phyloP scores from a whole-genome alignment of 2,329 filamentous ascomycete species.

The Colletotrichum aenigma region DNA sequence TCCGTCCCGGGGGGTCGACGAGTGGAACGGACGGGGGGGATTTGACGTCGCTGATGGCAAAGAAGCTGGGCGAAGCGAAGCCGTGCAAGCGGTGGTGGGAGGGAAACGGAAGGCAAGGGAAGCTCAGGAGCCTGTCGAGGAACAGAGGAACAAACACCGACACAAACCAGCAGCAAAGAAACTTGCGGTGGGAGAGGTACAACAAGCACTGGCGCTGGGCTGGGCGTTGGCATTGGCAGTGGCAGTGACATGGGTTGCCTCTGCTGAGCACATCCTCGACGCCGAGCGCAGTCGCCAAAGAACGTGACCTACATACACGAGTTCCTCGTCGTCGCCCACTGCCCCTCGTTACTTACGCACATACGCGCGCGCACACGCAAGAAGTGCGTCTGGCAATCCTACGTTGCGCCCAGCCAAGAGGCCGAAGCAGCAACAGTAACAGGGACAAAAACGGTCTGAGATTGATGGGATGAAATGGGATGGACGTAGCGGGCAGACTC shows the following conservation, averaged over 20 bases:
- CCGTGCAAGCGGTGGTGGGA: conserved; percentile 1
- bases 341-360: background rate
- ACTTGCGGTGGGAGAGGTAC: background rate
- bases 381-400: background rate
- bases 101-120: background rate
- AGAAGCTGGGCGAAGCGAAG: conserved; percentile 6
- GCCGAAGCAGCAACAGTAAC: conserved; percentile 7
- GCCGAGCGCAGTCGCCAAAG: background rate
- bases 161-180: background rate
- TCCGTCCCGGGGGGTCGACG: conserved; percentile 2
- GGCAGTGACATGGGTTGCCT: conserved; percentile 16
- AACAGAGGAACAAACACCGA: background rate
- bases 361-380: background rate
- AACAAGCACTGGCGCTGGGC: background rate
- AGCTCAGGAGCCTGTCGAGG: background rate
- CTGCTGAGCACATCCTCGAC: background rate
- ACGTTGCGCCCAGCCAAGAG: conserved; percentile 8
- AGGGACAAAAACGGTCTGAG: background rate
- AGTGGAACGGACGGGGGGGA: conserved; percentile 12
- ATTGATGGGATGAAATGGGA: conserved; percentile 10
- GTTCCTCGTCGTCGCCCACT: background rate
- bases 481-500: background rate
- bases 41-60: conserved; percentile 15
- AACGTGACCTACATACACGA: conserved; percentile 9
- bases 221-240: background rate